Percentiles rank a stretch among this genome's conserved stretches.
phyloP scores from a whole-genome alignment of 371 early-diverging fungal species.

The Apophysomyces trapeziformis region DNA sequence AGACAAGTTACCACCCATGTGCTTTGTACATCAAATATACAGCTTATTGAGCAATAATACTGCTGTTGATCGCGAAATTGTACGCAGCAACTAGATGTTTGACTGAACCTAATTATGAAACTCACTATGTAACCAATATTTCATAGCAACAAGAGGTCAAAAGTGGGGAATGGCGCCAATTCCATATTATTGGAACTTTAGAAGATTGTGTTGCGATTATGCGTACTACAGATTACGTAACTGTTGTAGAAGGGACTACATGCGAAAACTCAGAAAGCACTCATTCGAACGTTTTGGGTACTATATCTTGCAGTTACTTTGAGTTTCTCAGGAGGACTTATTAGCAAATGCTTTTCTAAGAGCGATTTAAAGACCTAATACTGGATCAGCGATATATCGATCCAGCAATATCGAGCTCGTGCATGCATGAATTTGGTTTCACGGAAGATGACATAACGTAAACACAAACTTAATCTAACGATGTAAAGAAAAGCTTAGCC shows the following conservation, averaged over 20 bases:
- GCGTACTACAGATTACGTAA: constrained; percentile 28
- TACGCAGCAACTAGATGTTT: constrained; percentile 15
- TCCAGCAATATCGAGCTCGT: constrained; percentile 10
- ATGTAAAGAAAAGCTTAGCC: neutral
- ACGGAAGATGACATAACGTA: constrained; percentile 22
- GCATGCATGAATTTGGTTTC: constrained; percentile 12
- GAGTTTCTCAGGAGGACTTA: too few species aligned
- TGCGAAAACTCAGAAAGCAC: constrained; percentile 12
- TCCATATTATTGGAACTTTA: constrained; percentile 25
- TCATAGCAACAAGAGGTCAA: constrained; percentile 23
- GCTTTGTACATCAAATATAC: constrained; percentile 48
- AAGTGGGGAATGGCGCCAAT: neutral
- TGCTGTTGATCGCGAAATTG: constrained; percentile 42
- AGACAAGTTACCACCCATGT: constrained; percentile 22
- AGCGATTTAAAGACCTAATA: constrained; percentile 22
- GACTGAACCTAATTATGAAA: neutral
- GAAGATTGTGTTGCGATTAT: constrained; percentile 43
- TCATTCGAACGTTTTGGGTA: constrained; percentile 22
- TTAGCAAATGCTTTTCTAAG: constrained; percentile 1
- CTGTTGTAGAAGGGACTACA: constrained; percentile 25
- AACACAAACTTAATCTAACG: neutral
- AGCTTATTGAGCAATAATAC: constrained; percentile 39
- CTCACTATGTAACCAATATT: neutral
- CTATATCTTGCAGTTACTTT: neutral
- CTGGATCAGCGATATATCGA: constrained; percentile 16